Evolutionary conservation across 345 rosid species (phyloP).

Genomic region (Pseudoturritis turrita): DNA sequence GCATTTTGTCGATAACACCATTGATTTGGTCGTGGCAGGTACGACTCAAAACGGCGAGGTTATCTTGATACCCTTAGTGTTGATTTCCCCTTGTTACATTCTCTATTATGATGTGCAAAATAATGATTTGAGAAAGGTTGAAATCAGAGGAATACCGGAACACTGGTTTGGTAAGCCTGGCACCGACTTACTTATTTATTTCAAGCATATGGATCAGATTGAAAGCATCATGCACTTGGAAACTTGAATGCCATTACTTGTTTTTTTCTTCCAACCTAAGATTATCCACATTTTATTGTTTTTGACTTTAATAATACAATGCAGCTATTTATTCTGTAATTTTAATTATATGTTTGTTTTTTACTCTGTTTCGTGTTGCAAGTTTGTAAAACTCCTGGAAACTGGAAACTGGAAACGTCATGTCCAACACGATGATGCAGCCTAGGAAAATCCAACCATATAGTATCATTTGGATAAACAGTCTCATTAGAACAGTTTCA

Average conservation of each 20-base stretch:
- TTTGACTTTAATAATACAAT: too few relatives aligned
- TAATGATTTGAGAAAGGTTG: background rate
- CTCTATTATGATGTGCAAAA: background rate
- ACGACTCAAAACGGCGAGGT: background rate
- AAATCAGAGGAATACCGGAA: background rate
- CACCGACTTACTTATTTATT: fast-evolving
- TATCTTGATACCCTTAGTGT: background rate
- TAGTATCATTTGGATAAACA: too few relatives aligned
- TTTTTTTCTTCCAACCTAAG: background rate
- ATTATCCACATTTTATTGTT: background rate
- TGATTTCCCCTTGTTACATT: background rate
- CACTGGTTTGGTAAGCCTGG: background rate
- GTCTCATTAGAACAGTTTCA: too few relatives aligned
- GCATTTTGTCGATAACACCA: background rate
- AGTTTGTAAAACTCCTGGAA: too few relatives aligned
- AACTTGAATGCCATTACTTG: background rate
- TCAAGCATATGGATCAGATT: background rate
- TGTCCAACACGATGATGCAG: too few relatives aligned
- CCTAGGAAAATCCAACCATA: too few relatives aligned
- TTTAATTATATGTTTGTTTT: too few relatives aligned
- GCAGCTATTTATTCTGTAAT: too few relatives aligned
- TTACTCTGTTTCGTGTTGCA: too few relatives aligned
- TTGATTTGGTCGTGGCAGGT: background rate
- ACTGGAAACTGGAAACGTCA: too few relatives aligned
- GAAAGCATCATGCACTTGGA: constrained; percentile 2